phyloP scores from a whole-genome alignment of 2,329 filamentous ascomycete species.

The Sarocladium brachiariae region DNA sequence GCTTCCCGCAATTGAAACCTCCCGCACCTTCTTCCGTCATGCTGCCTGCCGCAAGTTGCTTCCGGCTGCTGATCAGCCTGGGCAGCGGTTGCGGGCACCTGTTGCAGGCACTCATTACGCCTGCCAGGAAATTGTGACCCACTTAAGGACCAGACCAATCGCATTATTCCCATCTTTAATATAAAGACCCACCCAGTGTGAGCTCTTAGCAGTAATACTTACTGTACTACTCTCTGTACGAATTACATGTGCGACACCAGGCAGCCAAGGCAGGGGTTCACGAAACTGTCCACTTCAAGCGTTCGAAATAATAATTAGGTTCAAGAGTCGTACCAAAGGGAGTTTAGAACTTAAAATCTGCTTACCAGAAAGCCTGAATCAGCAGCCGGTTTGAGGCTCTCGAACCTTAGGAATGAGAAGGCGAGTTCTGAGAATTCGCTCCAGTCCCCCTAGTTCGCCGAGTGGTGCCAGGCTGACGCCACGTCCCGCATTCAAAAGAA shows the following conservation, averaged over 20 bases:
- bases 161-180: background rate
- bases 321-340: too few species aligned
- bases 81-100: constrained; percentile 1
- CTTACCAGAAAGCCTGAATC: too few species aligned
- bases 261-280: constrained; percentile 5
- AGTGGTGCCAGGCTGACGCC: too few species aligned
- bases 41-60: background rate
- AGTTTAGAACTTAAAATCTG: too few species aligned
- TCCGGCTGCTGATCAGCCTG: background rate
- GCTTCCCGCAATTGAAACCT: background rate
- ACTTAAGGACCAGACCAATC: constrained; percentile 4
- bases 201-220: background rate
- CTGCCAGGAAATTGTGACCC: constrained; percentile 5
- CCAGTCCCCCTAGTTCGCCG: too few species aligned
- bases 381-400: too few species aligned
- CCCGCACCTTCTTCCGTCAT: background rate
- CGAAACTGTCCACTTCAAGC: background rate
- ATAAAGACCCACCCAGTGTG: background rate
- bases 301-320: too few species aligned
- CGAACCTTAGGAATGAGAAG: too few species aligned
- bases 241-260: background rate
- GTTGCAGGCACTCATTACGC: background rate
- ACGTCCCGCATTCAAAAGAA: too few species aligned
- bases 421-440: too few species aligned
- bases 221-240: too few species aligned